Base-by-base conservation (phyloP, 768 basidiomycete species). In the Wakefieldia striispora region DNA sequence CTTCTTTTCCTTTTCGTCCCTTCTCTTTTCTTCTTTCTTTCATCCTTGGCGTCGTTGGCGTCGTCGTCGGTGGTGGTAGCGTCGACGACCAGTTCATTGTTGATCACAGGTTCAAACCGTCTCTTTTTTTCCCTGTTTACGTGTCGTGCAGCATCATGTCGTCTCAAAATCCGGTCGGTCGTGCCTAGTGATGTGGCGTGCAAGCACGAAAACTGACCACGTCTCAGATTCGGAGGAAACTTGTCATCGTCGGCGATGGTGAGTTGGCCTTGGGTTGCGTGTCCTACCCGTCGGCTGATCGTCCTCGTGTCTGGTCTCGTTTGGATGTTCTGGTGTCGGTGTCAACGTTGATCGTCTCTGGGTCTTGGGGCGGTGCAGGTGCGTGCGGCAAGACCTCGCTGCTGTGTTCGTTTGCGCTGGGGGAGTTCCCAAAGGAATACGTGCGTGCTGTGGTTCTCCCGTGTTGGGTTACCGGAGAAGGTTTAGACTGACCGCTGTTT, bases 221-320 rank as follows among this genome's bases (percentile, higher is more conserved):
- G 33, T 29, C 33, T 12, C 58, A 95, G 92, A 90, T 97, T 70
- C 84, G 92, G 60, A 81, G 94, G 63, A 97, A 97, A 74, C 77
- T 97, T 50, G 94, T 95, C 71, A 93, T 94, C 66, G 94, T 97
- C 54, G 95, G 95, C 59, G 95, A 99, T 72, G 95, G 95, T 76
- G 76, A 67, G 84, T 6, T 77, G 59, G 39, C 41, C 31, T 6
- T 4, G 6, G 29, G 13, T 33, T 20, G 13, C 6, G 5, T 17
- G 24, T 11, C 6, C 11, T 6, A 4, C 2, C n/a, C 29, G 29
- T 29, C 10, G 23, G 29, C 29, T 29, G 29, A 29, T 29, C 29
- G 29, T 29, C 29, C 29, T 29, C 29, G 29, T 29, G 29, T 29
- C 12, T 4, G n/a, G n/a, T n/a, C n/a, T n/a, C n/a, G n/a, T n/a